phyloP scores from a whole-genome alignment of 768 basidiomycete genomes.

The Xerocomus spinulosus region DNA sequence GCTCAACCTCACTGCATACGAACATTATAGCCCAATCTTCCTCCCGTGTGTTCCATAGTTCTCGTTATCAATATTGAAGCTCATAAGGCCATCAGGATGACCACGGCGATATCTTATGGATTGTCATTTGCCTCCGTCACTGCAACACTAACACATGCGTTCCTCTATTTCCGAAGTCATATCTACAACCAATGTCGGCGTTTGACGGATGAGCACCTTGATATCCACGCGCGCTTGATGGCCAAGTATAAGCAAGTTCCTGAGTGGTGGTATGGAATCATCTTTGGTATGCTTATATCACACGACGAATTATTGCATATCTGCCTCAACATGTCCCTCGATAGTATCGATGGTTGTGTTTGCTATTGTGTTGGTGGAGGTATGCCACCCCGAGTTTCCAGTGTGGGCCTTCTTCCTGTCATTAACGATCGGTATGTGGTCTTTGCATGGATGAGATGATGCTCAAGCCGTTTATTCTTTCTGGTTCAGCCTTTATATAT shows the following conservation, averaged over 20 bases:
- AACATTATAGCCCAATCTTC: constrained; percentile 57
- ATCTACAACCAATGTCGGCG: too few species aligned
- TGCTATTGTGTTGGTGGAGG: constrained; percentile 53
- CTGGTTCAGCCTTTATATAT: constrained; percentile 45
- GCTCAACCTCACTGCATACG: constrained; percentile 53
- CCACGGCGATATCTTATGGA: constrained; percentile 76
- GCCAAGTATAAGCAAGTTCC: too few species aligned
- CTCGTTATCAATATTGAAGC: neutral
- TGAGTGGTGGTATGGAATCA: constrained; percentile 47
- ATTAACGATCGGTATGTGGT: constrained; percentile 23
- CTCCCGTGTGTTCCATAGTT: constrained; percentile 36
- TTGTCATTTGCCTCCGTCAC: constrained; percentile 82
- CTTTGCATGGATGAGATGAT: constrained; percentile 4
- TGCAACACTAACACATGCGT: constrained; percentile 66
- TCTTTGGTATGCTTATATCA: constrained; percentile 20
- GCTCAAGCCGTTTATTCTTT: neutral
- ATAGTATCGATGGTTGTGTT: constrained; percentile 50
- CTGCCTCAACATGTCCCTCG: too few species aligned
- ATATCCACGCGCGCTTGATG: too few species aligned
- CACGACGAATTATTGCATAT: neutral
- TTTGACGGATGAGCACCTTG: too few species aligned
- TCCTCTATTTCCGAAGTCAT: constrained; percentile 10
- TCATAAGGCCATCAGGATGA: constrained; percentile 31
- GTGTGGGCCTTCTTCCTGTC: constrained; percentile 42
- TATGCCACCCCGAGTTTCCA: constrained; percentile 51